Evolutionary conservation across 768 basidiomycete species (phyloP), one percentile per base, ranked within the genome.

Genomic region (Lactarius akahatsu): DNA sequence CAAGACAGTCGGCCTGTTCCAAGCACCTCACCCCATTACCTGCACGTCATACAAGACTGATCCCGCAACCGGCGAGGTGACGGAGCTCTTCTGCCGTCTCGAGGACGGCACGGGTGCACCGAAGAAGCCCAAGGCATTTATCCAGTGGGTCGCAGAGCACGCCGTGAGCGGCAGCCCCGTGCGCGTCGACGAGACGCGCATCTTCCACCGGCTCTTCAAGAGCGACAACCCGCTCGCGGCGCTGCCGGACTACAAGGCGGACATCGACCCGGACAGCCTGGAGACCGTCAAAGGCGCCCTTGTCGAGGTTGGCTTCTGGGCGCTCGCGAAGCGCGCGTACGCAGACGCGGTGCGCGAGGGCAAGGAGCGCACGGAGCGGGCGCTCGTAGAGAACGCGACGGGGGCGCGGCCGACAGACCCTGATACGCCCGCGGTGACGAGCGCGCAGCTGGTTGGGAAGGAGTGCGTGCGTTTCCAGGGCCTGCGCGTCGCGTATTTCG

Each of bases 401-500:
- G 75, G 73, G 43, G 76, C 74, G 13, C 65, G 74, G 20, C 76
- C 73, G 4, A 73, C 75, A 41, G 75, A 78, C 41, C 82, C 82
- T 41, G 83, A 82, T 62, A 91, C 86, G 32, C 94, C 92, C 1
- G 82, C 84, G 58, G 87, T 89, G 26, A 91, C 88, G 7, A 86
- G 83, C 60, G 89, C 87, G 62, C 91, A 93, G 76, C 81, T 96
- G 47, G 85, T 92, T 55, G 96, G 91, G 32, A 90, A 90, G 76
- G 97, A 98, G 77, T 92, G 90, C 74, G 84, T 98, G 63, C 85
- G 97, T 45, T 98, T 99, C 87, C 97, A 99, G 78, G 97, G 95
- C 9, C 81, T 98, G 73, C 87, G 97, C 11, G 88, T 98, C 57
- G 97, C 90, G 3, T 99, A 98, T 80, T 98, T 99, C 73, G 85